These are phyloP conservation scores for Gliomastix tumulicola DNA, from an alignment of 2,329 filamentous ascomycete species.

Conservation along the genomic window DNA sequence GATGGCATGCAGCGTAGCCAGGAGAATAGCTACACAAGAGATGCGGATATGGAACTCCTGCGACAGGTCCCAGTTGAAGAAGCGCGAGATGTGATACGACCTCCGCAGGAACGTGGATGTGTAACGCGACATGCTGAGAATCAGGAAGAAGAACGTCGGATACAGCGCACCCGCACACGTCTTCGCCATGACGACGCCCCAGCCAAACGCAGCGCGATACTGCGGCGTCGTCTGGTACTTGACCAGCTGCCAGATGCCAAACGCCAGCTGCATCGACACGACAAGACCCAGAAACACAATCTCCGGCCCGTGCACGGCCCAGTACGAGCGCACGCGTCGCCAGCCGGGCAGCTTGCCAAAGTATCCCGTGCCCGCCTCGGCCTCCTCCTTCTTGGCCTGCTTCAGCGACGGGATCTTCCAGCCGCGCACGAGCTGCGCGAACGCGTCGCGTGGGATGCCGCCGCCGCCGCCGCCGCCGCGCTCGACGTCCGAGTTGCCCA, in stretches of 20 bases:
- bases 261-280: constrained; percentile 36
- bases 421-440: constrained; percentile 30
- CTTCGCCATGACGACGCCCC: constrained; percentile 50
- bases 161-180: constrained; percentile 47
- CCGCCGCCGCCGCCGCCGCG: too few species aligned
- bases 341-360: constrained; percentile 34
- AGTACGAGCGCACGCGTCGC: constrained; percentile 41
- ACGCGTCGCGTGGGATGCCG: constrained; percentile 40
- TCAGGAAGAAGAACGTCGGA: constrained; percentile 50
- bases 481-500: constrained; percentile 28
- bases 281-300: constrained; percentile 42
- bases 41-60: constrained; percentile 51
- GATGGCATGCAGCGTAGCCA: constrained; percentile 46
- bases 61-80: constrained; percentile 50
- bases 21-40: constrained; percentile 38
- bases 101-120: constrained; percentile 43
- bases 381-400: constrained; percentile 36
- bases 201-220: constrained; percentile 44
- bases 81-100: constrained; percentile 43
- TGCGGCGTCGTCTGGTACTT: constrained; percentile 37
- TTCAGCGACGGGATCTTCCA: constrained; percentile 42
- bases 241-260: constrained; percentile 48
- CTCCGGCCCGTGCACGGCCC: constrained; percentile 47
- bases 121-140: constrained; percentile 51
- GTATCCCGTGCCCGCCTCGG: constrained; percentile 35